A percentile compares a stretch with the other conserved stretches of the same genome.
Evolutionary conservation across 177 flowering plant genomes (phyloP).

Genomic region (Vitis hybrid): DNA sequence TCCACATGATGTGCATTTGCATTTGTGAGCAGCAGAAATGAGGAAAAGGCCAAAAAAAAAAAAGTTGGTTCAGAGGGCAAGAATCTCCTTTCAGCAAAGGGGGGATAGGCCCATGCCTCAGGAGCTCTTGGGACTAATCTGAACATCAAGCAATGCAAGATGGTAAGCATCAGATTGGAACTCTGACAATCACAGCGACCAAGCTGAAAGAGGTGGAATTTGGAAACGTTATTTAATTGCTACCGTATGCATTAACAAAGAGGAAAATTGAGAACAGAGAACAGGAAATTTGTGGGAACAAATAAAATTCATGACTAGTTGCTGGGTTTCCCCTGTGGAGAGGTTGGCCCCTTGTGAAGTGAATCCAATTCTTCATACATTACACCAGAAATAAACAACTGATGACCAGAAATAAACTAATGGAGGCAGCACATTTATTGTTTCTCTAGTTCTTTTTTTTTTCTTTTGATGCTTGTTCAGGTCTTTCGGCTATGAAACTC

Average conservation of each 20-base stretch:
- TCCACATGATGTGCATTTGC: neutral
- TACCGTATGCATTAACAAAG: slow-evolving; percentile 20
- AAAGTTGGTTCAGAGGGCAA: slow-evolving; percentile 84
- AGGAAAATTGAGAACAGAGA: slow-evolving; percentile 11
- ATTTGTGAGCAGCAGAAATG: slow-evolving; percentile 68
- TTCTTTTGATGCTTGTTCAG: no score
- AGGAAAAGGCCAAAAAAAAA: slow-evolving; percentile 26
- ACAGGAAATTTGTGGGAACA: slow-evolving; percentile 8
- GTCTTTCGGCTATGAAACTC: no score
- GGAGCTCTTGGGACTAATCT: slow-evolving; percentile 84
- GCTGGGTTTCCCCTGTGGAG: slow-evolving; percentile 19
- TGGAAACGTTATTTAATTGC: neutral
- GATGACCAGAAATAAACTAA: no score
- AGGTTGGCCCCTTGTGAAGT: slow-evolving; percentile 34
- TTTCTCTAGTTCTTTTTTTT: no score
- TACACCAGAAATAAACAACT: slow-evolving; percentile 22
- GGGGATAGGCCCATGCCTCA: slow-evolving; percentile 93
- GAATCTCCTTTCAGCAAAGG: slow-evolving; percentile 83
- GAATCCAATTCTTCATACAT: slow-evolving; percentile 16
- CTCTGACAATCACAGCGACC: slow-evolving; percentile 5
- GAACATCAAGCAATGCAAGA: slow-evolving; percentile 70
- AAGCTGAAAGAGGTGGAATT: slow-evolving; percentile 2
- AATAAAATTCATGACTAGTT: slow-evolving; percentile 30
- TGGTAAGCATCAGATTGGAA: slow-evolving; percentile 46
- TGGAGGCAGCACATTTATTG: no score